Evolutionary conservation across 345 rosid genomes (phyloP).

Genomic region (Dovyalis caffra): DNA sequence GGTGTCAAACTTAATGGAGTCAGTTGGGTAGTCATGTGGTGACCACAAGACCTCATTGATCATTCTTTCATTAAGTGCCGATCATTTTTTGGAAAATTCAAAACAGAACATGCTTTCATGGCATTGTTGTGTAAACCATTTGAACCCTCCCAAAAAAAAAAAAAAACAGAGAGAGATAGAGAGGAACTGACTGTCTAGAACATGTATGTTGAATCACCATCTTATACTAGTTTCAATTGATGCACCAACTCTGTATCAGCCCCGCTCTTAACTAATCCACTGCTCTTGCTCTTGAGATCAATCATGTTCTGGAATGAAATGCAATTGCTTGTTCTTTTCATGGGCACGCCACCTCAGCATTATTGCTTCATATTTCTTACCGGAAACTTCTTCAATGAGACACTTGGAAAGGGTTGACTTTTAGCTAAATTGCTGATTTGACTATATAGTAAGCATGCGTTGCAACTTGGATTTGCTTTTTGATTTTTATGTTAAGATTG

Average conservation of each 20-base stretch:
- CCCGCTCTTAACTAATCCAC: slow-evolving; percentile 11
- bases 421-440: slow-evolving; percentile 9
- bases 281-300: background rate
- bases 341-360: slow-evolving; percentile 1
- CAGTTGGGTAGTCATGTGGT: background rate
- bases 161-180: background rate
- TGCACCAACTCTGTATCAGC: background rate
- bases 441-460: slow-evolving; percentile 7
- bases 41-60: background rate
- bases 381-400: slow-evolving; percentile 3
- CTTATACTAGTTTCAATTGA: background rate
- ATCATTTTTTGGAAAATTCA: background rate
- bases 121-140: background rate
- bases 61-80: background rate
- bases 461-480: slow-evolving; percentile 21
- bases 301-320: slow-evolving; percentile 7
- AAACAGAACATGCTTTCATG: background rate
- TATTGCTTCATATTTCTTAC: slow-evolving; percentile 7
- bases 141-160: background rate
- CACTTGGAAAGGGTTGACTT: slow-evolving; percentile 16
- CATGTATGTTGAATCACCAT: background rate
- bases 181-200: background rate
- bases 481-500: slow-evolving; percentile 11
- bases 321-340: slow-evolving; percentile 29
- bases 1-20: background rate